Base-by-base conservation (phyloP, 768 basidiomycete species). In the Boletus speciosus region DNA sequence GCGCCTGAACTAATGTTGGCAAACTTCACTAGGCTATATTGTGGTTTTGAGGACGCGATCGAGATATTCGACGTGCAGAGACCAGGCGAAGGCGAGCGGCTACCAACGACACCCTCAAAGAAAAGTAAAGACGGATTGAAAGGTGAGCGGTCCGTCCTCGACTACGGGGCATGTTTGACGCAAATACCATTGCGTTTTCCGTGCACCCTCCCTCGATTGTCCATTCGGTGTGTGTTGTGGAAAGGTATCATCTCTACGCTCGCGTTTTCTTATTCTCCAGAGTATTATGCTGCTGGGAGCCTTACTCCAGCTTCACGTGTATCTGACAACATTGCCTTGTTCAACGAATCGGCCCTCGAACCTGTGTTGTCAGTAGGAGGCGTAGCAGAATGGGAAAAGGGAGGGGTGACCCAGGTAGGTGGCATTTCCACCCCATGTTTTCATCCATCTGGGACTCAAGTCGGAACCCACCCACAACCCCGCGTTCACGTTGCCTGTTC, bases 61-160 rank as follows among this genome's bases (percentile, higher is more conserved):
- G 93, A 94, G 67, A 77, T 93, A 15, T 90, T 95, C 64, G 90
- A 94, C 61, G 67, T 95, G 6, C 72, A 78, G 10, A 69, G 71
- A 25, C 93, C 93, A 0, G 91, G 93, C 1, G 80, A 82, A 60
- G 90, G 90, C 2, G 79, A 76, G 0, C 80, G 94, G 2, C 59
- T 93, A 4, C 77, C 73, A 15, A 93, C 88, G 1, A 84, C 83
- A 0, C 83, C 85, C 1, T 84, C 83, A 0, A 85, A 85, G 67
- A 90, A 88, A 66, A 88, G 84, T 55, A 86, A 84, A 61, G 85
- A 90, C 48, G 95, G 94, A 0, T 76, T 97, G 42, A 96, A 93
- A 79, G 95, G 94, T 87, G 56, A 35, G 56, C n/a, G 11, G 15
- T 44, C 25, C 38, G 4, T 51, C 41, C 8, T 34, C 16, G 27